A percentile compares a stretch with the other conserved stretches of the same genome.
phyloP scores from a whole-genome alignment of 805 yeast genomes.

The Candida railenensis region DNA sequence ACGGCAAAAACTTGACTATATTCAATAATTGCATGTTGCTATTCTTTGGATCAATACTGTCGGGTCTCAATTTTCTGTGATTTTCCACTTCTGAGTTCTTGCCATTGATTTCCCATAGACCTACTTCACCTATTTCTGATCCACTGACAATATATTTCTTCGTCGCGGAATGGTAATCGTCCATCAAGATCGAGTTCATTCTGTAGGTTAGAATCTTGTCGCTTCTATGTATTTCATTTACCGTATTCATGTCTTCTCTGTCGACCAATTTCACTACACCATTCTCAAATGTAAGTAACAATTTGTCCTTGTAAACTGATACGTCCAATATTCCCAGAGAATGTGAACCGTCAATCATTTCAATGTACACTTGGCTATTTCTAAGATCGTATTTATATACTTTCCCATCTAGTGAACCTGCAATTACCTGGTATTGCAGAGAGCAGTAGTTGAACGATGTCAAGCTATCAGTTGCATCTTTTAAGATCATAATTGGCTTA shows the following conservation, averaged over 20 bases:
- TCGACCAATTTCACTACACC: constrained; percentile 8
- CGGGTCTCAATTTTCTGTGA: background rate
- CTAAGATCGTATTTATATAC: constrained; percentile 24
- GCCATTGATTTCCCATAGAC: constrained; percentile 11
- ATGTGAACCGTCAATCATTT: constrained; percentile 5
- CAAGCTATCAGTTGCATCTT: constrained; percentile 24
- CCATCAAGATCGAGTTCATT: constrained; percentile 9
- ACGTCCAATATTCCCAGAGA: constrained; percentile 6
- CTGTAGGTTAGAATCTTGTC: constrained; percentile 5
- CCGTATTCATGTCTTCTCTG: background rate
- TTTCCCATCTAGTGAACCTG: constrained; percentile 22
- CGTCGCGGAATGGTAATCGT: constrained; percentile 5
- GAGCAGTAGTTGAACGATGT: constrained; percentile 16
- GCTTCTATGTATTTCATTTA: background rate
- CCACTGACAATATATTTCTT: constrained; percentile 14
- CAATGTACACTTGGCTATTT: constrained; percentile 11
- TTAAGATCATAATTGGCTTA: constrained; percentile 14
- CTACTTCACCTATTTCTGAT: constrained; percentile 17
- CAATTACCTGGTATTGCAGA: constrained; percentile 8
- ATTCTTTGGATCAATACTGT: background rate
- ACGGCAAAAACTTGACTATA: constrained; percentile 7
- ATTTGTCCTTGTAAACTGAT: background rate
- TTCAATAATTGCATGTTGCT: constrained; percentile 1
- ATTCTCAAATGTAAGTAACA: constrained; percentile 10
- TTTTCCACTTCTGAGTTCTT: background rate